phyloP scores from a whole-genome alignment of 2,329 filamentous ascomycete species.

The Dothidotthia symphoricarpi region DNA sequence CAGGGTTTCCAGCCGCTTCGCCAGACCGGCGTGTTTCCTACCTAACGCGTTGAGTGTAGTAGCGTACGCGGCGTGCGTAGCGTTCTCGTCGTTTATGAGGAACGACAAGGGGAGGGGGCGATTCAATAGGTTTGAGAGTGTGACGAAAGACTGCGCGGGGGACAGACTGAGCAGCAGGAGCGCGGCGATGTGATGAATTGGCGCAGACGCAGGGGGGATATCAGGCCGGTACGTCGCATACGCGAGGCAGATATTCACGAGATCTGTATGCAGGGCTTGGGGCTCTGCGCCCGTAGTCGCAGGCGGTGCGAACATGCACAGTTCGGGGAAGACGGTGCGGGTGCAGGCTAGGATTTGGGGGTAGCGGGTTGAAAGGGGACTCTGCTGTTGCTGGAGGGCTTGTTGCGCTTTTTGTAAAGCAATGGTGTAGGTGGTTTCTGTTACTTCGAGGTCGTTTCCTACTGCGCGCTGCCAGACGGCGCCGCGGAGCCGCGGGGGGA shows the following conservation, averaged over 20 bases:
- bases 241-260: constrained; percentile 72
- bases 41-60: constrained; percentile 66
- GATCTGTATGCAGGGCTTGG: constrained; percentile 64
- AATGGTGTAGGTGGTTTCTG: constrained; percentile 65
- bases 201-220: constrained; percentile 68
- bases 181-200: constrained; percentile 72
- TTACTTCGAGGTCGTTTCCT: constrained; percentile 70
- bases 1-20: constrained; percentile 57
- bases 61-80: constrained; percentile 67
- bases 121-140: constrained; percentile 75
- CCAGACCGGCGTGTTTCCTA: constrained; percentile 63
- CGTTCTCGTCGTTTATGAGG: constrained; percentile 67
- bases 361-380: too few relatives aligned
- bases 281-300: constrained; percentile 30
- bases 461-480: constrained; percentile 69
- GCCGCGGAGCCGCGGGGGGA: constrained; percentile 68
- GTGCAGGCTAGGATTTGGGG: constrained; percentile 53
- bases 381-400: constrained; percentile 52
- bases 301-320: constrained; percentile 66
- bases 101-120: constrained; percentile 73
- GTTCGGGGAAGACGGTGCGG: constrained; percentile 65
- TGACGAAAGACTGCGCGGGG: constrained; percentile 64
- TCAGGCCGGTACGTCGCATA: constrained; percentile 81
- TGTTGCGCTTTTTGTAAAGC: constrained; percentile 67
- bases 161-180: constrained; percentile 71